Conservation (phyloP, 192 early-diverging fungal species). For the Coemansia reversa region DNA sequence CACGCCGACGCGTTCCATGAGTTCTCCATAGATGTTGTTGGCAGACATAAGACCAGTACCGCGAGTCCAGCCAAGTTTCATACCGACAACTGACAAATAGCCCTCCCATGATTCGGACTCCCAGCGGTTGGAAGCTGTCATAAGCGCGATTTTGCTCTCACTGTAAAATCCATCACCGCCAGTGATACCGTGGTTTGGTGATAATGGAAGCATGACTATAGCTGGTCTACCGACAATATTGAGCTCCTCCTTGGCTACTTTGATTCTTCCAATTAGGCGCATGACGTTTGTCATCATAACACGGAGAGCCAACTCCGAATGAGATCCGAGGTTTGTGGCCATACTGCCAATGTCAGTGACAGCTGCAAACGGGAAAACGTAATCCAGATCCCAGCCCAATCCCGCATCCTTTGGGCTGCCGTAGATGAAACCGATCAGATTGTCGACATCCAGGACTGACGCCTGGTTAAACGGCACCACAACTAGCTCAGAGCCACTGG, state of each 20-base stretch:
- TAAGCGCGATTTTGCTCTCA: slow-evolving; percentile 89
- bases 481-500: slow-evolving; percentile 78
- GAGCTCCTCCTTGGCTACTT: slow-evolving; percentile 75
- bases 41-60: slow-evolving; percentile 90
- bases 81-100: slow-evolving; percentile 84
- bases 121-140: slow-evolving; percentile 89
- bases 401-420: slow-evolving; percentile 55
- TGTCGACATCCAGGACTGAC: slow-evolving; percentile 76
- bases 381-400: slow-evolving; percentile 90
- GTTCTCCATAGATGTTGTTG: slow-evolving; percentile 83
- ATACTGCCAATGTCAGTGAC: slow-evolving; percentile 82
- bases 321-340: slow-evolving; percentile 76
- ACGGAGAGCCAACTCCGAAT: slow-evolving; percentile 87
- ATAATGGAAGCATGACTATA: slow-evolving; percentile 81
- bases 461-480: slow-evolving; percentile 97
- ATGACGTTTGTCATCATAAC: slow-evolving; percentile 91
- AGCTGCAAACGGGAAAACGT: slow-evolving; percentile 91
- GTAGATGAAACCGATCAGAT: slow-evolving; percentile 84
- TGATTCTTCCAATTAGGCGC: slow-evolving; percentile 81
- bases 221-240: slow-evolving; percentile 74
- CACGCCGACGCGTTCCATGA: slow-evolving; percentile 79
- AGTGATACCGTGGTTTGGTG: slow-evolving; percentile 94
- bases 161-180: slow-evolving; percentile 92
- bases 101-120: slow-evolving; percentile 83
- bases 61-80: slow-evolving; percentile 94